Percentiles rank a stretch among this genome's conserved stretches.
These are phyloP conservation scores for Boletellus deceptivus DNA, from an alignment of 1,284 basidiomycete species.

Conservation along the genomic window DNA sequence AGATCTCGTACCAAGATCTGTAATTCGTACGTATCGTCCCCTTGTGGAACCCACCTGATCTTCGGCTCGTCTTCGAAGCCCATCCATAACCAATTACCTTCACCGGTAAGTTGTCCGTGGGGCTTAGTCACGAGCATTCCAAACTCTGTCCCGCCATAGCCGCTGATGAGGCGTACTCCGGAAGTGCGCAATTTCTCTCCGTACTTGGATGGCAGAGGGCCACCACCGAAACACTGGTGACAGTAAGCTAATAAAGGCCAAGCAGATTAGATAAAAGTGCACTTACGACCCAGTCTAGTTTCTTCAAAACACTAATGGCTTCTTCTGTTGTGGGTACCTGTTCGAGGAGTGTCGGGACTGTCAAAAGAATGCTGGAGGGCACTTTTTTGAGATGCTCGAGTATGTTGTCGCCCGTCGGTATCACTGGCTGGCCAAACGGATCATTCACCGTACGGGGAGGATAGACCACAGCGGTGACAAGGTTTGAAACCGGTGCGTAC, in stretches of 20 bases:
- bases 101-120: slow-evolving; percentile 9
- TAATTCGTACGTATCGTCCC: slow-evolving; percentile 32
- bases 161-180: slow-evolving; percentile 16
- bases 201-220: slow-evolving; percentile 22
- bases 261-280: not conserved
- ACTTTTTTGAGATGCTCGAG: slow-evolving; percentile 9
- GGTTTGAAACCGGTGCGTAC: slow-evolving; percentile 15
- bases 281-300: slow-evolving; percentile 19
- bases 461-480: slow-evolving; percentile 15
- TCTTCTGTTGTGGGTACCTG: slow-evolving; percentile 14
- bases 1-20: slow-evolving; percentile 30
- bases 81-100: slow-evolving; percentile 36
- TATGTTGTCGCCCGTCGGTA: slow-evolving; percentile 19
- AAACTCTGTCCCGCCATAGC: slow-evolving; percentile 32
- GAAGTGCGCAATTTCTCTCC: slow-evolving; percentile 21
- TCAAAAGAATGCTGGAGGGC: slow-evolving; percentile 9
- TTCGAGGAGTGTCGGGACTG: slow-evolving; percentile 25
- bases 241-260: not conserved
- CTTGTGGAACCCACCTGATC: slow-evolving; percentile 31
- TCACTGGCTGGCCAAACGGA: slow-evolving; percentile 13
- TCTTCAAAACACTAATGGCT: slow-evolving; percentile 11
- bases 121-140: slow-evolving; percentile 8
- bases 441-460: slow-evolving; percentile 12
- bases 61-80: slow-evolving; percentile 16
- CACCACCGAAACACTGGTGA: slow-evolving; percentile 24